Conservation (phyloP, 2,329 filamentous ascomycete species). For the Bertia moriformis region DNA sequence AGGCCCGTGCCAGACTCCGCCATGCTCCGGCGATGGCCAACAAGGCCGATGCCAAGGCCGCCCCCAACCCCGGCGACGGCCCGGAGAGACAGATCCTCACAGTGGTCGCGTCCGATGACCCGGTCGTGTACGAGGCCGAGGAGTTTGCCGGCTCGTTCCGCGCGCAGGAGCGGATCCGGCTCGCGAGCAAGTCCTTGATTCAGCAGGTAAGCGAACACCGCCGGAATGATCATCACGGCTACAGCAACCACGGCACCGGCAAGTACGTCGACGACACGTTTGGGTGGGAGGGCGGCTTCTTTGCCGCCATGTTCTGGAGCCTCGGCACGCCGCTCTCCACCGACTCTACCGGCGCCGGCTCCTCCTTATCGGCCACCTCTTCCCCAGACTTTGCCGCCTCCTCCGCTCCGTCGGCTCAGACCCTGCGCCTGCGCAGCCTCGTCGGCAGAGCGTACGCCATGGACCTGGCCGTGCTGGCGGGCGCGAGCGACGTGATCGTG, state of each 20-base stretch:
- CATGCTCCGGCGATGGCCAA: conserved; percentile 23
- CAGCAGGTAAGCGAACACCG: conserved; percentile 24
- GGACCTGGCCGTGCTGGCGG: conserved; percentile 61
- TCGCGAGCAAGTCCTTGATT: conserved; percentile 47
- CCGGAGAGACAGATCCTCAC: conserved; percentile 30
- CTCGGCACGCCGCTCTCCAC: conserved; percentile 42
- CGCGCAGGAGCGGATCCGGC: conserved; percentile 63
- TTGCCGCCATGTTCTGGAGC: conserved; percentile 66
- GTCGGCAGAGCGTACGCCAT: conserved; percentile 71
- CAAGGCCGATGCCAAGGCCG: no score
- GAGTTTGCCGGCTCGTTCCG: conserved; percentile 44
- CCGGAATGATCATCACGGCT: conserved; percentile 24
- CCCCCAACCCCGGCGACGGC: conserved; percentile 17
- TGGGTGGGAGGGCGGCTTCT: conserved; percentile 84
- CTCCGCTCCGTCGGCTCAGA: conserved; percentile 20
- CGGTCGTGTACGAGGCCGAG: conserved; percentile 51
- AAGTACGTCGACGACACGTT: conserved; percentile 62
- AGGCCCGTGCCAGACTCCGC: conserved; percentile 37
- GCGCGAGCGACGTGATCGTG: conserved; percentile 54
- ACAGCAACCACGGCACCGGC: no score
- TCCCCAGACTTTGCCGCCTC: conserved; percentile 25
- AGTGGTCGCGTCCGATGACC: conserved; percentile 69
- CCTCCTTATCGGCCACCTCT: conserved; percentile 12
- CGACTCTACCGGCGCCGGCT: conserved; percentile 16
- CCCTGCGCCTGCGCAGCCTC: conserved; percentile 56